A percentile compares a stretch with the other conserved stretches of the same genome.
These are phyloP conservation scores for Leptoxyphium fumago DNA, from an alignment of 2,329 filamentous ascomycete species.

Conservation along the genomic window DNA sequence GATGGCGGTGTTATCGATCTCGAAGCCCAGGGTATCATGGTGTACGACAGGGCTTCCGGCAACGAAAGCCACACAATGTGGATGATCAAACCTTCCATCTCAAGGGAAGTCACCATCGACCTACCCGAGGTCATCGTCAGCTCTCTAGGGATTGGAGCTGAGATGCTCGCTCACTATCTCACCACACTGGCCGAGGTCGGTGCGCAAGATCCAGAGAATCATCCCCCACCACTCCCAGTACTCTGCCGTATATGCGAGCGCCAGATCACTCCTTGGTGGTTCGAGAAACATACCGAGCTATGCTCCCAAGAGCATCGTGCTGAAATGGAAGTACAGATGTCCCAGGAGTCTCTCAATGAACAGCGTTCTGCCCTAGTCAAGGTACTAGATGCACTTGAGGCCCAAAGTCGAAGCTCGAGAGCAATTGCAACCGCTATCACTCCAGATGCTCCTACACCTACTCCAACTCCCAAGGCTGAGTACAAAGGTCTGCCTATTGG, in stretches of 20 bases:
- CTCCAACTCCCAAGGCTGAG: conserved; percentile 39
- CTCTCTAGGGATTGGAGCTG: conserved; percentile 82
- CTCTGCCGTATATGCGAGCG: conserved; percentile 95
- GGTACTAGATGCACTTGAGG: conserved; percentile 82
- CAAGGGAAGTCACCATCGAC: conserved; percentile 90
- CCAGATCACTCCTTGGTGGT: conserved; percentile 98
- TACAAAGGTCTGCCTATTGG: conserved; percentile 84
- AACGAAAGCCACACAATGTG: conserved; percentile 96
- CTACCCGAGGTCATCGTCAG: conserved; percentile 80
- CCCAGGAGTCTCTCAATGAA: conserved; percentile 81
- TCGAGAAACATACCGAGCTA: conserved; percentile 94
- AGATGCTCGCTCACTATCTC: conserved; percentile 86
- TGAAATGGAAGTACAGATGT: conserved; percentile 94
- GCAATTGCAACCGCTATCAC: conserved; percentile 34
- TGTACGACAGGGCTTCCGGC: conserved; percentile 77
- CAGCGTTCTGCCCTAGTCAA: conserved; percentile 91
- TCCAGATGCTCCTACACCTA: conserved; percentile 5
- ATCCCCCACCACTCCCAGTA: conserved; percentile 69
- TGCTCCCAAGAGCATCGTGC: conserved; percentile 92
- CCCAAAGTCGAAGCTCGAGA: conserved; percentile 50
- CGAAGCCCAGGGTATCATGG: conserved; percentile 96
- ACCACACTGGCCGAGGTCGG: conserved; percentile 77
- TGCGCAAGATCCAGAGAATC: conserved; percentile 55
- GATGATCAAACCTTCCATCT: conserved; percentile 91
- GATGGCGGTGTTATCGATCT: conserved; percentile 50